Conservation (phyloP, 495 filamentous ascomycete genomes). For the Annulohypoxylon moriforme region DNA sequence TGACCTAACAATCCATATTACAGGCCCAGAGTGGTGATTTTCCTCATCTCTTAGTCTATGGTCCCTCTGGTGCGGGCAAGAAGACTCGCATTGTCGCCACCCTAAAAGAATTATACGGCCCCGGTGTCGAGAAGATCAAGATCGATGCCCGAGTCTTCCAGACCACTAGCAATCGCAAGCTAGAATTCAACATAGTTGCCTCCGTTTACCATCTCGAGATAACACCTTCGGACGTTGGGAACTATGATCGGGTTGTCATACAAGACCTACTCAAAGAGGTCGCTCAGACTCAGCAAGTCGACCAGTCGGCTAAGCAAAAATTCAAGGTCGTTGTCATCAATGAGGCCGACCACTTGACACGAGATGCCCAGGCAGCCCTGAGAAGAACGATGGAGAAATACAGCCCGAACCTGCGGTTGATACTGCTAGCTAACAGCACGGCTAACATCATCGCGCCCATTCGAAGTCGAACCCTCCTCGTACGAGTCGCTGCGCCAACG, state of each 20-base stretch:
- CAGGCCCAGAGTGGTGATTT: slow-evolving; percentile 97
- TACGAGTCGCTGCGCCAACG: slow-evolving; percentile 90
- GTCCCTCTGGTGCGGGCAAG: slow-evolving; percentile 95
- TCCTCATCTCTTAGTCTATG: slow-evolving; percentile 95
- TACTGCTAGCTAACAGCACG: slow-evolving; percentile 92
- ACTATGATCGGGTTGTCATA: slow-evolving; percentile 92
- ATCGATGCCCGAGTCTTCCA: slow-evolving; percentile 96
- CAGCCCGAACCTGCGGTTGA: slow-evolving; percentile 89
- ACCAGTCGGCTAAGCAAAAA: slow-evolving; percentile 83
- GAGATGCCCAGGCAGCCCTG: slow-evolving; percentile 95
- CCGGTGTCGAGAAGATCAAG: slow-evolving; percentile 96
- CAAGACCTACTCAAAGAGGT: slow-evolving; percentile 98
- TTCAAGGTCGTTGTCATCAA: slow-evolving; percentile 99
- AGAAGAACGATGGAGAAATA: slow-evolving; percentile 99
- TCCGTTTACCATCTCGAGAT: slow-evolving; percentile 98
- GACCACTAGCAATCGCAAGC: slow-evolving; percentile 92
- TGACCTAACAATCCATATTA: slow-evolving; percentile 27
- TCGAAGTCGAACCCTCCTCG: slow-evolving; percentile 85
- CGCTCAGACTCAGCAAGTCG: slow-evolving; percentile 97
- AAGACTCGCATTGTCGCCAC: slow-evolving; percentile 97
- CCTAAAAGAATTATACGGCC: slow-evolving; percentile 88
- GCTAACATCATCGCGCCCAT: slow-evolving; percentile 98
- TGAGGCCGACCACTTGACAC: slow-evolving; percentile 93
- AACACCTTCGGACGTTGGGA: slow-evolving; percentile 96
- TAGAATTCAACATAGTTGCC: slow-evolving; percentile 98